Evolutionary conservation across 345 rosid species (phyloP), one percentile per base, ranked within the genome.

Genomic region (Lumnitzera littorea): DNA sequence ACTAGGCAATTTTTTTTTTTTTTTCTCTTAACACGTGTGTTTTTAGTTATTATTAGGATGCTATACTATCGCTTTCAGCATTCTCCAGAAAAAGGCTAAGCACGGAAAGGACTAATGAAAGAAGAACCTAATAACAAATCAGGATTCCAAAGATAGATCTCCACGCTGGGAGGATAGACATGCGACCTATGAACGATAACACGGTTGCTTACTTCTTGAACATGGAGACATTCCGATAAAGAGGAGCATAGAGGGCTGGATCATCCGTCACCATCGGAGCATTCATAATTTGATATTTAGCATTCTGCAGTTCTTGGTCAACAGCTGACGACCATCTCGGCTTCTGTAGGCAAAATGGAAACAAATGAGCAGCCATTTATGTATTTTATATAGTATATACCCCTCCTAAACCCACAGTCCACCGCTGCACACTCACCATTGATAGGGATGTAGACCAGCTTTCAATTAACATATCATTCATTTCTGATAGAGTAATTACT

Each of bases 141-240:
- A 36, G 43, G 43, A 7, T 16, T n/a, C 2, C 24, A 52, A 24
- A 52, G 11, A 17, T 16, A 14, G 12, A 17, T 13, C 1, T 27
- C 5, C 31, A 27, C 2, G 55, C 16, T 10, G 16, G 9, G 20
- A n/a, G 55, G 20, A 52, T 52, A 13, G 24, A 52, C 23, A 52
- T 6, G 23, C 24, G 9, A 27, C 12, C 20, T 52, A 24, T 27
- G 31, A 27, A 27, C 31, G 1, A 27, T 48, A 11, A 27, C 53
- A 13, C 23, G 11, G 11, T 57, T 50, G 27, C 62, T 67, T 57
- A 84, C 98, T 82, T 85, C 76, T 76, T 84, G 82, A 92, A 92
- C 80, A 68, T 81, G 60, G 97, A 89, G 53, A 84, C 60, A 54
- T 87, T 92, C 63, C 81, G 76, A 74, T 74, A 92, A 60, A 89